Evolutionary conservation across 768 basidiomycete genomes (phyloP).

Genomic region (Cystofilobasidium macerans): DNA sequence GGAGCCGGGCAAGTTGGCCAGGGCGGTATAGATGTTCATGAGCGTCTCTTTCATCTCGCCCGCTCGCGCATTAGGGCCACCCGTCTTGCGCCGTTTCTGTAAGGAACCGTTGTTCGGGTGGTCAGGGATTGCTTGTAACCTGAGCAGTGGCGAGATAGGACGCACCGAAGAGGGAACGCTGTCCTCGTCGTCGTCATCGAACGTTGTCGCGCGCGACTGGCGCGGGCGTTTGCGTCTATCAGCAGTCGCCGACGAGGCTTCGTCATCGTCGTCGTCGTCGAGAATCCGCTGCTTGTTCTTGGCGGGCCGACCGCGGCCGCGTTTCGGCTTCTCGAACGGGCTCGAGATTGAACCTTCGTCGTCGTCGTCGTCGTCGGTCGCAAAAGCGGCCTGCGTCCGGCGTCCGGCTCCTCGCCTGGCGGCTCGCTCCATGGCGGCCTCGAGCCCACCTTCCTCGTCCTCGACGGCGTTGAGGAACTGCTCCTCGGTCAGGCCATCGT

Average conservation of each 20-base stretch:
- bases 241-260: constrained; percentile 32
- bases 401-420: constrained; percentile 14
- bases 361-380: constrained; percentile 14
- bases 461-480: constrained; percentile 60
- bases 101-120: constrained; percentile 9
- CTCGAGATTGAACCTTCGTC: constrained; percentile 17
- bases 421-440: constrained; percentile 32
- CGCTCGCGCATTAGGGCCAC: constrained; percentile 38
- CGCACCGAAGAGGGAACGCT: constrained; percentile 50
- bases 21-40: constrained; percentile 32
- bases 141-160: background rate
- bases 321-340: constrained; percentile 50
- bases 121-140: constrained; percentile 6
- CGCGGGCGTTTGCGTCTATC: constrained; percentile 31
- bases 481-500: constrained; percentile 86
- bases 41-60: constrained; percentile 27
- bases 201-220: constrained; percentile 48
- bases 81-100: constrained; percentile 78
- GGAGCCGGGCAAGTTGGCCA: constrained; percentile 30
- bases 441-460: constrained; percentile 32
- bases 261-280: constrained; percentile 35
- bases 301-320: constrained; percentile 51
- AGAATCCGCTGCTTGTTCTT: constrained; percentile 63
- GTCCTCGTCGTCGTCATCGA: constrained; percentile 42
- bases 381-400: background rate